phyloP scores from a whole-genome alignment of 164 flowering plant genomes.

The Vitis rupestris region DNA sequence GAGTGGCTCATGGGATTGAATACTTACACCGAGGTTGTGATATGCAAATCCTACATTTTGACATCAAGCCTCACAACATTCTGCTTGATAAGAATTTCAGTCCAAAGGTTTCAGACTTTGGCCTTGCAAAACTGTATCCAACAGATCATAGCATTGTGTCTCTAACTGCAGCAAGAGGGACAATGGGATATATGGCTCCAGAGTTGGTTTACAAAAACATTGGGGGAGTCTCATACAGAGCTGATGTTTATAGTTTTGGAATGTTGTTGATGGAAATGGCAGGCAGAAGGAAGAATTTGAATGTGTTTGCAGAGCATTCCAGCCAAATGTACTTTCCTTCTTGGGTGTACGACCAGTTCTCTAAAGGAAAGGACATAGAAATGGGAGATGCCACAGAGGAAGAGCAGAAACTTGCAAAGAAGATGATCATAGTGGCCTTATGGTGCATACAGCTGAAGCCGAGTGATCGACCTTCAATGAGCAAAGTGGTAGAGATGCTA shows the following conservation, averaged over 20 bases:
- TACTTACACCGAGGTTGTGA: conserved; percentile 4
- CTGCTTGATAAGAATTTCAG: neutral
- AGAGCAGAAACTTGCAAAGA: conserved; percentile 1
- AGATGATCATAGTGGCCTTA: conserved; percentile 5
- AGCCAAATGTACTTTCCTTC: conserved; percentile 1
- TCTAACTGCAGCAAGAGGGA: neutral
- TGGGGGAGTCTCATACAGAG: no score
- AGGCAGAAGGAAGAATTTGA: no score
- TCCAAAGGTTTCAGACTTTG: conserved; percentile 5
- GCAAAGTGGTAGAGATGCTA: conserved; percentile 6
- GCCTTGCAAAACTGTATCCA: conserved; percentile 6
- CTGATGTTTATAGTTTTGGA: no score
- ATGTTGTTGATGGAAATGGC: no score
- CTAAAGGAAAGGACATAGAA: no score
- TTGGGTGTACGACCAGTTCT: conserved; percentile 2
- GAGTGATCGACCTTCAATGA: conserved; percentile 6
- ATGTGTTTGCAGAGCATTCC: conserved; percentile 4
- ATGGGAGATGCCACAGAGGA: neutral
- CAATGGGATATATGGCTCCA: no score
- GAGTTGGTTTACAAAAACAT: no score
- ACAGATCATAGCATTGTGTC: neutral
- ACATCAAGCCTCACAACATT: neutral
- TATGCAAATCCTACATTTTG: conserved; percentile 6
- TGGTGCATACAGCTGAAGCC: neutral
- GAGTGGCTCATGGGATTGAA: no score